phyloP scores from a whole-genome alignment of 495 filamentous ascomycete species.

The Schizothecium vesticola region DNA sequence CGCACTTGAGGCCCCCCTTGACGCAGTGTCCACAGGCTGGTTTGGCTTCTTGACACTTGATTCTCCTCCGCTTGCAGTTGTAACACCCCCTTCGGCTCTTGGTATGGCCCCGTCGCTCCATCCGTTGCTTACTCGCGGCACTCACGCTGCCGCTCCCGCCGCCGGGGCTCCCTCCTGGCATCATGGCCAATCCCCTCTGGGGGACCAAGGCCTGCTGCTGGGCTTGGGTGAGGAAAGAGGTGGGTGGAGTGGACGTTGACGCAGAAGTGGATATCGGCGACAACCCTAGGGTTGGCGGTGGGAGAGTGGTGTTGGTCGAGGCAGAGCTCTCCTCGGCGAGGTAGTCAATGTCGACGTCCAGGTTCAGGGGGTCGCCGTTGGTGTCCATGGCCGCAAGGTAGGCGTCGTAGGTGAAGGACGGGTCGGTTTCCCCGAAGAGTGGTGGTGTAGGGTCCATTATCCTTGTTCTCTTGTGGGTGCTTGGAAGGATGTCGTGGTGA shows the following conservation, averaged over 20 bases:
- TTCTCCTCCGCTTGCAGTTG: slow-evolving; percentile 58
- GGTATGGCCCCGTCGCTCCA: slow-evolving; percentile 49
- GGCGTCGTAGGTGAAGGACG: neutral
- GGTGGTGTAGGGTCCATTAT: neutral
- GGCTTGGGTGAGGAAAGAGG: neutral
- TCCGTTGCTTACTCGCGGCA: slow-evolving; percentile 15
- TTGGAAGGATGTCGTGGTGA: neutral
- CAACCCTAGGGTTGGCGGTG: neutral
- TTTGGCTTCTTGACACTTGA: slow-evolving; percentile 59
- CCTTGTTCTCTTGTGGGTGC: neutral
- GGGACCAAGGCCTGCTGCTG: neutral
- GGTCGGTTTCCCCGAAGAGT: neutral
- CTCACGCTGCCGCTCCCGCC: neutral
- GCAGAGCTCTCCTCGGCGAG: slow-evolving; percentile 25
- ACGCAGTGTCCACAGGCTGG: slow-evolving; percentile 56
- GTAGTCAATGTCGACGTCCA: slow-evolving; percentile 31
- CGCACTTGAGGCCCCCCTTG: slow-evolving; percentile 52
- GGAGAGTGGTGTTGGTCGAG: slow-evolving; percentile 9
- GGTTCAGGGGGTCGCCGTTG: neutral
- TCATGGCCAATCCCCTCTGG: neutral
- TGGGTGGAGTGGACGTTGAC: neutral
- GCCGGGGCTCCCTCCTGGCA: neutral
- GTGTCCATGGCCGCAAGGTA: neutral
- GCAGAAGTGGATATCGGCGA: neutral
- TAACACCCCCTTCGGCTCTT: slow-evolving; percentile 60